Base-by-base conservation (phyloP, 257 asterid species). In the Forsythia suspensa region DNA sequence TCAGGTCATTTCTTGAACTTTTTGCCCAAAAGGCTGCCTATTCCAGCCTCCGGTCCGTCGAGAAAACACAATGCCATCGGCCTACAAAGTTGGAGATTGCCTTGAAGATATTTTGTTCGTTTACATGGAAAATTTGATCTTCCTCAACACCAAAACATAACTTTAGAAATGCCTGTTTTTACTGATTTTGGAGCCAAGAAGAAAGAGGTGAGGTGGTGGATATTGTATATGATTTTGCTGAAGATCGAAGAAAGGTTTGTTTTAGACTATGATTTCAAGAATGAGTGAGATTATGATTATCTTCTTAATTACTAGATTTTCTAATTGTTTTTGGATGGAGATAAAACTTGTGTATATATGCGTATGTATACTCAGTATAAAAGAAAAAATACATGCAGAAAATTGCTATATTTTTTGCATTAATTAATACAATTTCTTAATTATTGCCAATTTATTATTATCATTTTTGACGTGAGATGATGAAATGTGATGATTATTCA, bases 11-110 rank as follows among this genome's bases (percentile, higher is more conserved):
- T 89, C 87, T 46, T 83, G 80, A 89, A 89, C 76, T 83, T 82
- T 81, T 77, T 89, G 88, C 94, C 95, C 34, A 92, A 89, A 39
- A 86, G 97, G 75, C 77, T 86, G 78, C 89, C 85, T 5, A 81
- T 92, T 24, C 97, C 97, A 0, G 85, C 88, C 24, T 92, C 97
- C 0, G 95, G 86, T 39, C 97, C 97, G 0, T 92, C 95, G 2
- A 87, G 94, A 80, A 92, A 89, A 66, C 97, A 92, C 87, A 89
- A 92, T 40, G 89, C 86, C 63, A 89, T 92, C 34, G 97, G 95
- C 77, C 83, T 92, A 3, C 92, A 87, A 75, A 85, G 43, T 41
- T 85, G 89, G 90, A 86, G 88, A 82, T 77, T 43, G 24, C 96
- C 96, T 36, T 90, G 85, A 29, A 29, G 34, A 29, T 29, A 29